A percentile compares a stretch with the other conserved stretches of the same genome.
These are phyloP conservation scores for Nakaseomyces bracarensis DNA, from an alignment of 1,139 yeast species.

Conservation along the genomic window DNA sequence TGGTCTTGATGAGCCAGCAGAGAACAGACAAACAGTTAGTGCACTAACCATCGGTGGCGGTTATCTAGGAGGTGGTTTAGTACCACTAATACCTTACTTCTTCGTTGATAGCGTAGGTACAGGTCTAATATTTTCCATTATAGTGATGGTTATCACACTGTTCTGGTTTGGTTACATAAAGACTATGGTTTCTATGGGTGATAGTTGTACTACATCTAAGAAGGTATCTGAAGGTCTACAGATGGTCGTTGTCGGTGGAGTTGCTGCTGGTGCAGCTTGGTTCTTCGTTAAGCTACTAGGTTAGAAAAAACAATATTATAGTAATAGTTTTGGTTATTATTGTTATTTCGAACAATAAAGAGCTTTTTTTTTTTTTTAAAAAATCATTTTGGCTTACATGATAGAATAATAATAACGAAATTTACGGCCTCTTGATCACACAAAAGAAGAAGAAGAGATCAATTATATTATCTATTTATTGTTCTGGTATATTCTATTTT, in stretches of 20 bases:
- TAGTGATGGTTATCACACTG: constrained; percentile 77
- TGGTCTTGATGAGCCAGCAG: constrained; percentile 78
- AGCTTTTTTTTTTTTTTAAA: not conserved
- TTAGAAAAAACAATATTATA: constrained; percentile 5
- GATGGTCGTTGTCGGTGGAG: constrained; percentile 87
- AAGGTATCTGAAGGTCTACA: constrained; percentile 75
- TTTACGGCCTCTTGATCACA: not conserved
- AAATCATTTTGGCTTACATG: not conserved
- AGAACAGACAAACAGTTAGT: constrained; percentile 65
- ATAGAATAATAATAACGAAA: not conserved
- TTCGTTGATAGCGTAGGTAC: constrained; percentile 64
- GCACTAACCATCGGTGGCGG: constrained; percentile 71
- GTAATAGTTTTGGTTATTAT: not conserved
- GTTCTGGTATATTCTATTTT: no score
- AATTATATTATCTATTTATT: no score
- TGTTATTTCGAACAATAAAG: not conserved
- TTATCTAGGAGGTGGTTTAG: constrained; percentile 69
- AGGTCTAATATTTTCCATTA: constrained; percentile 67
- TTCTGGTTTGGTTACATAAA: constrained; percentile 82
- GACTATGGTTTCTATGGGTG: constrained; percentile 77
- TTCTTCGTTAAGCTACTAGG: constrained; percentile 71
- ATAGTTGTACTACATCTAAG: constrained; percentile 52
- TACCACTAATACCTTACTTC: constrained; percentile 70
- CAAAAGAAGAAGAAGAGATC: no score
- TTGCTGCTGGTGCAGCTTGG: constrained; percentile 98